These are phyloP conservation scores for Solanum neorickii DNA, from an alignment of 257 asterid species.

Conservation along the genomic window DNA sequence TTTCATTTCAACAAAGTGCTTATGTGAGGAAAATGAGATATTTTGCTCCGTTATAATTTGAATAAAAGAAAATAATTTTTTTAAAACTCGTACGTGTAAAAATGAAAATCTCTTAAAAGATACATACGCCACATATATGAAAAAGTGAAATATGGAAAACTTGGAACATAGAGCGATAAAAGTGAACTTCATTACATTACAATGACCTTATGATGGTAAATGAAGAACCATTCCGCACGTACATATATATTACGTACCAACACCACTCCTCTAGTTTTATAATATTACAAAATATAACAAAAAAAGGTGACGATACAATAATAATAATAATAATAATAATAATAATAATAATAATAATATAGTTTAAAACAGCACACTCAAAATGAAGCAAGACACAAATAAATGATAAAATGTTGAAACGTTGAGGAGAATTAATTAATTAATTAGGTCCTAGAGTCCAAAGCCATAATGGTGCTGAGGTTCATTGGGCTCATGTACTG, in stretches of 20 bases:
- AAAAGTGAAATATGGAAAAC: not conserved
- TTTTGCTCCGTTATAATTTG: too few species aligned
- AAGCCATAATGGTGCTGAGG: constrained; percentile 39
- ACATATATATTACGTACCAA: not conserved
- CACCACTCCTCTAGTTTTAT: not conserved
- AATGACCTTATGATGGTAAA: not conserved
- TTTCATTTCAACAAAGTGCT: not conserved
- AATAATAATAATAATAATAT: not conserved
- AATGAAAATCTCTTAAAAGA: not conserved
- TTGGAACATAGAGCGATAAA: not conserved
- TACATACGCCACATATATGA: too few species aligned
- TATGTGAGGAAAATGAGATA: not conserved
- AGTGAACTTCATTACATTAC: not conserved
- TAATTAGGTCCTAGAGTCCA: constrained; percentile 32
- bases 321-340: not conserved
- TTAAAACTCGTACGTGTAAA: too few species aligned
- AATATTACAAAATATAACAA: not conserved
- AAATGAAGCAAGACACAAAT: not conserved
- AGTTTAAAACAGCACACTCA: not conserved
- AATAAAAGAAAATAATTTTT: too few species aligned
- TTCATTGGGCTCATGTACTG: constrained; percentile 66
- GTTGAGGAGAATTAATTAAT: not conserved
- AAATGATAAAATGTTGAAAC: not conserved
- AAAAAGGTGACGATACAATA: not conserved
- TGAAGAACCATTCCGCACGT: not conserved